Conservation (phyloP, 306 rosid genomes). For the Vigna nakashimae region DNA sequence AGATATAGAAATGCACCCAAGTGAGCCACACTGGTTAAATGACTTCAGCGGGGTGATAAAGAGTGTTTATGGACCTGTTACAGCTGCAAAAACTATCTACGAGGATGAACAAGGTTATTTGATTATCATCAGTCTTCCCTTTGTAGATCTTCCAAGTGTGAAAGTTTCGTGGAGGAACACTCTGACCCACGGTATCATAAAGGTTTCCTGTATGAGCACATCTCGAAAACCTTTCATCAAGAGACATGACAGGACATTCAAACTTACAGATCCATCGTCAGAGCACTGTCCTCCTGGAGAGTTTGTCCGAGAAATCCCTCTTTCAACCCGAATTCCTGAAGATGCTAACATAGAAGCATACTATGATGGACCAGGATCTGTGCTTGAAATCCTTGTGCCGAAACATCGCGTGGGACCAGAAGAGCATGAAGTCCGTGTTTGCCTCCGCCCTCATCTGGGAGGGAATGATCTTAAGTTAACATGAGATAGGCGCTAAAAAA, state of each 20-base stretch:
- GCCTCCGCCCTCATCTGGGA: slow-evolving; percentile 89
- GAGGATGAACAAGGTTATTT: slow-evolving; percentile 87
- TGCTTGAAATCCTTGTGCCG: slow-evolving; percentile 93
- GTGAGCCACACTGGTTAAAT: slow-evolving; percentile 64
- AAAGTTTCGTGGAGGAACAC: slow-evolving; percentile 97
- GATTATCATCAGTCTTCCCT: slow-evolving; percentile 83
- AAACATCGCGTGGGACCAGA: slow-evolving; percentile 79
- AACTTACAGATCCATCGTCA: slow-evolving; percentile 77
- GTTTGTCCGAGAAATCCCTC: slow-evolving; percentile 86
- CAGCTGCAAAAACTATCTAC: slow-evolving; percentile 88
- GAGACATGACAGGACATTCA: slow-evolving; percentile 84
- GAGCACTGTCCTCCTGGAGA: slow-evolving; percentile 98
- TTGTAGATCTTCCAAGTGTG: slow-evolving; percentile 86
- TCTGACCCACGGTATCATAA: slow-evolving; percentile 76
- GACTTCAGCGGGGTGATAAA: slow-evolving; percentile 92
- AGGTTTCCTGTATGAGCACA: slow-evolving; percentile 90
- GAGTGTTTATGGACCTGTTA: slow-evolving; percentile 80
- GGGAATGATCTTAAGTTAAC: slow-evolving; percentile 83
- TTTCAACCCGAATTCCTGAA: slow-evolving; percentile 88
- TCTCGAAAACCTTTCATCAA: slow-evolving; percentile 77
- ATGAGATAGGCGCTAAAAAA: slow-evolving; percentile 51
- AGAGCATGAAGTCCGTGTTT: slow-evolving; percentile 96
- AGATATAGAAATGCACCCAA: slow-evolving; percentile 62
- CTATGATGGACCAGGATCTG: slow-evolving; percentile 90
- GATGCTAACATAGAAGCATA: slow-evolving; percentile 92